Conservation (phyloP, 2,329 filamentous ascomycete genomes). For the Monilinia vaccinii-corymbosi region DNA sequence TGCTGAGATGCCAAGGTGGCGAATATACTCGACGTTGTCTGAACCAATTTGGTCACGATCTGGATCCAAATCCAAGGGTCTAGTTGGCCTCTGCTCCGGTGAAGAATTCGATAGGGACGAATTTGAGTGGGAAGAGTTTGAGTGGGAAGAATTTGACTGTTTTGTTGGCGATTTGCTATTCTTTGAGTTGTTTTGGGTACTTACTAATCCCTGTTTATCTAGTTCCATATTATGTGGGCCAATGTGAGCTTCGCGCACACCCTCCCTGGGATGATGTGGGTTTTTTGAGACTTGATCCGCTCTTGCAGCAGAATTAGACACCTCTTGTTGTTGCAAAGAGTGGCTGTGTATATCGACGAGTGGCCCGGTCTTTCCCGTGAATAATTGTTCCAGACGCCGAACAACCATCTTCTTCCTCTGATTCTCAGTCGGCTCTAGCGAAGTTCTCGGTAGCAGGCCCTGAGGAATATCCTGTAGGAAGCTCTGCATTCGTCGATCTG, state of each 20-base stretch:
- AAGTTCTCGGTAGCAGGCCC: constrained; percentile 53
- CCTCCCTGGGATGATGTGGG: constrained; percentile 24
- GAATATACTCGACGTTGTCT: constrained; percentile 74
- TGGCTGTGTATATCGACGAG: constrained; percentile 19
- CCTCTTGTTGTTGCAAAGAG: constrained; percentile 35
- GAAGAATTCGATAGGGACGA: constrained; percentile 24
- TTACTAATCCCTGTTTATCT: constrained; percentile 10
- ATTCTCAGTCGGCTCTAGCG: constrained; percentile 55
- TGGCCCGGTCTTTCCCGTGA: constrained; percentile 57
- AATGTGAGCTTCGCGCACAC: constrained; percentile 34
- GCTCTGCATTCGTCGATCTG: constrained; percentile 53
- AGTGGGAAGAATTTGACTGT: constrained; percentile 12
- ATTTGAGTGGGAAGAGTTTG: constrained; percentile 12
- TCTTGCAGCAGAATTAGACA: constrained; percentile 43
- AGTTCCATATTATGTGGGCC: constrained; percentile 21
- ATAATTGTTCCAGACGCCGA: constrained; percentile 67
- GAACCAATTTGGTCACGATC: constrained; percentile 64
- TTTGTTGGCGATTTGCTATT: constrained; percentile 10
- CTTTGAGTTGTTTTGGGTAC: constrained; percentile 17
- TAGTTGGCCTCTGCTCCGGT: constrained; percentile 66
- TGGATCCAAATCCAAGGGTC: constrained; percentile 68
- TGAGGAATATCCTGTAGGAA: constrained; percentile 67
- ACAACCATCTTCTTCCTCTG: constrained; percentile 72
- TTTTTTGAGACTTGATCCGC: constrained; percentile 27
- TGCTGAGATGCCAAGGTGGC: constrained; percentile 59